Evolutionary conservation across 148 eudicot genomes (phyloP).

Genomic region (Polygonum maritimum): DNA sequence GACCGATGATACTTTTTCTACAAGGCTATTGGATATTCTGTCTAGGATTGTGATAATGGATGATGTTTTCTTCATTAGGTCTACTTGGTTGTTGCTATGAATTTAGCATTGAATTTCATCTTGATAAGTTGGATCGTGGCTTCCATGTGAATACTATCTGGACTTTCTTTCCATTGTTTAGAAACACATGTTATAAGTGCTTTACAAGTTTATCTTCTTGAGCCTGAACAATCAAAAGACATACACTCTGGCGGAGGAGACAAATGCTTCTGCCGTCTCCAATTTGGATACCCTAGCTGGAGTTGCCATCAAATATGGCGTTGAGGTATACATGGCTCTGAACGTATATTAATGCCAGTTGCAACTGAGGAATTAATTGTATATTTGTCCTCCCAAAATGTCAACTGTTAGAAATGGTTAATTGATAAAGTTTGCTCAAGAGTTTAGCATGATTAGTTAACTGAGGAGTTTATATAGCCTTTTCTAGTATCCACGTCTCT

Average conservation of each 20-base stretch:
- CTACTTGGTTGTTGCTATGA: neutral
- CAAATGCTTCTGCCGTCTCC: too few relatives aligned
- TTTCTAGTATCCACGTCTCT: neutral
- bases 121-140: neutral
- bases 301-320: slow-evolving; percentile 79
- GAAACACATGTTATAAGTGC: neutral
- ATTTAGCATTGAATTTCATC: neutral
- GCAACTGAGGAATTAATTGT: neutral
- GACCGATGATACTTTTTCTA: neutral
- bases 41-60: neutral
- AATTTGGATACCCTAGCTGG: slow-evolving; percentile 80
- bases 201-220: neutral
- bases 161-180: neutral
- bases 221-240: neutral
- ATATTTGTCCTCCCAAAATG: neutral
- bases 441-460: neutral
- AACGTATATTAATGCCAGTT: neutral
- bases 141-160: neutral
- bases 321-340: slow-evolving; percentile 43
- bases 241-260: too few relatives aligned
- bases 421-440: neutral
- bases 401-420: neutral
- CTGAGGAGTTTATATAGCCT: neutral
- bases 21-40: neutral
- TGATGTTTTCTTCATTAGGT: neutral